Evolutionary conservation across 1,284 basidiomycete species (phyloP), one percentile per base, ranked within the genome.

Genomic region (Ceratobasidium sp.): DNA sequence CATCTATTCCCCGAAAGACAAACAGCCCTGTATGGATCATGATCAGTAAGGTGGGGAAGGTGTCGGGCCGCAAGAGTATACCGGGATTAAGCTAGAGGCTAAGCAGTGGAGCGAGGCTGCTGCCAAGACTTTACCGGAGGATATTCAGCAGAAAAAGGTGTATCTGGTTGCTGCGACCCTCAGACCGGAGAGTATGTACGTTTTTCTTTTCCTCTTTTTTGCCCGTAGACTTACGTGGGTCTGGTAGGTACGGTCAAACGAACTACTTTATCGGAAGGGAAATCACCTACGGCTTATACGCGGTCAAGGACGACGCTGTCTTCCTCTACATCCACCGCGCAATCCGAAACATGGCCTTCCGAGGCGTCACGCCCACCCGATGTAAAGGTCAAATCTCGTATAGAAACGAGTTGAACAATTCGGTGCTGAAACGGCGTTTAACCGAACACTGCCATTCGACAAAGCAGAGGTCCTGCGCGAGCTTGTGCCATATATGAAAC

Each of bases 1-100:
- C 53, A 96, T 99, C 83, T 99, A 98, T 88, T 97, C 95, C 81
- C 96, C 96, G n/a, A 99, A 99, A 85, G 98, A 99, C 82, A 96
- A 96, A 10, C 98, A 99, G 83, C 97, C 98, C 0, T 99, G 98
- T 84, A 99, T 99, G 98, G 98, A 99, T 86, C 98, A 99, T 86
- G 98, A 99, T 84, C 94, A 98, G 79, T 90, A 91, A 76, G 95
- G 96, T 79, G 98, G 98, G 64, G 98, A 99, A 85, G 97, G 94
- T 71, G 87, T 98, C 76, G 95, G 95, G 20, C 97, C 98, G 7
- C 96, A 98, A 82, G 97, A 99, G 84, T 99, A 99, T 86, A 96
- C 97, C 17, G 94, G 89, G 23, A 86, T 99, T 83, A 99, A 98
- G 88, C 96, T 99, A 94, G 91, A 95, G 84, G 95, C 99, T 2